These are phyloP conservation scores for Desmodesmus armatus DNA, from an alignment of 139 green algal species.

Conservation along the genomic window DNA sequence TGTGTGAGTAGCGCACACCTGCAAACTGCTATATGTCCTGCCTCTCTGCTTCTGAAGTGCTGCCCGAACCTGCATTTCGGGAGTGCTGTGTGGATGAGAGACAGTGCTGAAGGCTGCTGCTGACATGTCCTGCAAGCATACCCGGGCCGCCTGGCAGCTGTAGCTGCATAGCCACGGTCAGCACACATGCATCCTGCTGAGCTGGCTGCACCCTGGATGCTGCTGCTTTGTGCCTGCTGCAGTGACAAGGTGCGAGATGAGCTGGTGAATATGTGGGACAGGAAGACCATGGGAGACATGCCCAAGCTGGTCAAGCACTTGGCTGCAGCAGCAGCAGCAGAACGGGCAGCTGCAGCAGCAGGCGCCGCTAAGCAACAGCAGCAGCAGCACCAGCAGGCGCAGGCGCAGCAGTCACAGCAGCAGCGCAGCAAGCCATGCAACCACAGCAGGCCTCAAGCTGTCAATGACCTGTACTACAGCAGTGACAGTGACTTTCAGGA, in stretches of 20 bases:
- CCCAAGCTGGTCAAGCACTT: not conserved
- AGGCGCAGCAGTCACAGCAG: not conserved
- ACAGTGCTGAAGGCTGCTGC: no score
- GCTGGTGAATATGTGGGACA: slow-evolving; percentile 7
- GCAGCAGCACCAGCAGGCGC: not conserved
- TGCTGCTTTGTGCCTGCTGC: not conserved
- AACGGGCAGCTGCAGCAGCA: not conserved
- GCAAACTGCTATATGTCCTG: not conserved
- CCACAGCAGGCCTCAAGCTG: no score
- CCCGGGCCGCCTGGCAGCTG: not conserved
- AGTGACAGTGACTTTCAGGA: no score
- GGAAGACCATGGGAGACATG: not conserved
- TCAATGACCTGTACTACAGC: no score
- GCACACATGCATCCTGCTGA: not conserved
- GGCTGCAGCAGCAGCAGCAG: not conserved
- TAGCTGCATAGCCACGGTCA: not conserved
- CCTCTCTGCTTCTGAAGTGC: no score
- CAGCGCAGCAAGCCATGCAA: no score
- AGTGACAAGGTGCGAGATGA: no score
- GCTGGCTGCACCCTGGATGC: not conserved
- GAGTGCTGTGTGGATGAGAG: not conserved
- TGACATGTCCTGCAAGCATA: no score
- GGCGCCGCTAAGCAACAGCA: not conserved
- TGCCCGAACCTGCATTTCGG: not conserved
- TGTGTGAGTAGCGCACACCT: not conserved